These are phyloP conservation scores for Glonium stellatum DNA, from an alignment of 495 filamentous ascomycete genomes.

Conservation along the genomic window DNA sequence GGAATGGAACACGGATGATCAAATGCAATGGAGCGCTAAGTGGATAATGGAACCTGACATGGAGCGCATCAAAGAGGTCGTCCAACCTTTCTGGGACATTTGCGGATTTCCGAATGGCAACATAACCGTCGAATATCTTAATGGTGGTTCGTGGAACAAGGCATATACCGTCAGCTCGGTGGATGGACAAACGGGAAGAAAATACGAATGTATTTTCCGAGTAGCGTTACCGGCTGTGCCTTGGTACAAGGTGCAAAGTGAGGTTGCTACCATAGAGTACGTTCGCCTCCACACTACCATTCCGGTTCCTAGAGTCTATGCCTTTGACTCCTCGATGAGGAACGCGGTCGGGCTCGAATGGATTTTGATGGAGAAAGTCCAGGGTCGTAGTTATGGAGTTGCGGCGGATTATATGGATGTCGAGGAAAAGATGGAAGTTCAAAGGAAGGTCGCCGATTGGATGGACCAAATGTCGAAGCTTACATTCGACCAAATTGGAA, in stretches of 20 bases:
- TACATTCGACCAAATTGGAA: not conserved
- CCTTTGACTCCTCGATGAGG: slow-evolving; percentile 41
- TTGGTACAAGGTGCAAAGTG: slow-evolving; percentile 45
- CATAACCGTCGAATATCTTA: not conserved
- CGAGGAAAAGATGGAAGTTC: not conserved
- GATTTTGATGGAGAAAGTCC: slow-evolving; percentile 49
- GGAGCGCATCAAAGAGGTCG: not conserved
- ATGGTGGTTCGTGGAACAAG: not conserved
- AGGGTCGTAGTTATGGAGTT: not conserved
- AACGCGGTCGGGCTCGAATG: slow-evolving; percentile 54
- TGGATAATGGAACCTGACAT: not conserved
- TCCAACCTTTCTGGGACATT: not conserved
- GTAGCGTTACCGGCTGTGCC: slow-evolving; percentile 51
- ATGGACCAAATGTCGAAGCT: not conserved
- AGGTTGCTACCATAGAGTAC: slow-evolving; percentile 50
- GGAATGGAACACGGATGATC: not conserved
- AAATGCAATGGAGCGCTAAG: not conserved
- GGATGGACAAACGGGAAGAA: not conserved
- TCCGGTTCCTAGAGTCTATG: slow-evolving; percentile 46
- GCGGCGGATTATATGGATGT: not conserved
- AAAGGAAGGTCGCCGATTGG: not conserved
- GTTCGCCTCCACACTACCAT: slow-evolving; percentile 42
- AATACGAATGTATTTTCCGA: slow-evolving; percentile 41
- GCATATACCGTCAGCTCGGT: slow-evolving; percentile 1
- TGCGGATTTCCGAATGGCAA: not conserved